A percentile compares a stretch with the other conserved stretches of the same genome.
phyloP scores from a whole-genome alignment of 768 basidiomycete species.

The Amanita muscaria region DNA sequence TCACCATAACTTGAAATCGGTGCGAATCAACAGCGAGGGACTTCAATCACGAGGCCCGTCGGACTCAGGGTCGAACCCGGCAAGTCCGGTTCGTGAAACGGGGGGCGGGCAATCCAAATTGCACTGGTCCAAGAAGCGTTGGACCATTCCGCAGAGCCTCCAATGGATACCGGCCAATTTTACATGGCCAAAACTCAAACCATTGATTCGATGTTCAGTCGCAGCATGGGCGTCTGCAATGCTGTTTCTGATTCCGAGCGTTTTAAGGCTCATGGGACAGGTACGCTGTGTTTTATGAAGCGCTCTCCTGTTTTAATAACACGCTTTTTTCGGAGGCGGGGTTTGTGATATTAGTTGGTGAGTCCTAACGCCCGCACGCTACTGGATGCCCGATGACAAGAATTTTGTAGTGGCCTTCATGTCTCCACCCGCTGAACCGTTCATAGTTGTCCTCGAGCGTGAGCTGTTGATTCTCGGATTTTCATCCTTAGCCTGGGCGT shows the following conservation, averaged over 20 bases:
- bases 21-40: too few relatives aligned
- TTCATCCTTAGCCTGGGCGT: slow-evolving; percentile 51
- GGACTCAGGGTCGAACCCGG: too few relatives aligned
- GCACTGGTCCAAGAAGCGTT: too few relatives aligned
- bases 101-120: too few relatives aligned
- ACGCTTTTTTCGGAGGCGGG: slow-evolving; percentile 24
- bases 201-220: slow-evolving; percentile 52
- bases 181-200: slow-evolving; percentile 52
- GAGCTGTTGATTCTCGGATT: slow-evolving; percentile 48
- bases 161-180: slow-evolving; percentile 53
- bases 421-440: slow-evolving; percentile 61
- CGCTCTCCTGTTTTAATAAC: background rate
- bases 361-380: background rate
- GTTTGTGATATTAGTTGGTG: slow-evolving; percentile 59
- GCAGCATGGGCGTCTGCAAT: slow-evolving; percentile 54
- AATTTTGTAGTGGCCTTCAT: slow-evolving; percentile 43
- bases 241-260: slow-evolving; percentile 46
- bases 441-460: slow-evolving; percentile 59
- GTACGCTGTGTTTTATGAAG: slow-evolving; percentile 26
- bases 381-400: background rate
- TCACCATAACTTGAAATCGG: too few relatives aligned
- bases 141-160: too few relatives aligned
- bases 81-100: too few relatives aligned
- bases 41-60: too few relatives aligned
- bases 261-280: slow-evolving; percentile 46